Conservation (phyloP, 2,329 filamentous ascomycete genomes). For the Chrysoporthe austroafricana region DNA sequence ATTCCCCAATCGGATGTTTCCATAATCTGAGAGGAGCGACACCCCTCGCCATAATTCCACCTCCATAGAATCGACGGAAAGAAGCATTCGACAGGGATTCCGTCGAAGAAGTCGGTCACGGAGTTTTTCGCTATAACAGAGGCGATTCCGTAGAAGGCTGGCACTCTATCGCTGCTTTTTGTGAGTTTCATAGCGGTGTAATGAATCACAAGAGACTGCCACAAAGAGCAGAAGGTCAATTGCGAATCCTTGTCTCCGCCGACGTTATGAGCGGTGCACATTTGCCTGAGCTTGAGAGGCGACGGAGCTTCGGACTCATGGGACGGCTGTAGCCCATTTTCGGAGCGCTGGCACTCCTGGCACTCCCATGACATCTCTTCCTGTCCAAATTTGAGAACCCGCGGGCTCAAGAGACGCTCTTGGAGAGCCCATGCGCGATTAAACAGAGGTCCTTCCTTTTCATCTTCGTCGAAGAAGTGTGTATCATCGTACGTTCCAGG, state of each 20-base stretch:
- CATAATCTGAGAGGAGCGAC: neutral
- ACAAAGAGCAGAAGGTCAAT: neutral
- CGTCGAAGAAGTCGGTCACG: neutral
- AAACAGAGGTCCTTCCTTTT: neutral
- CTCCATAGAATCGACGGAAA: neutral
- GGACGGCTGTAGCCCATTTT: neutral
- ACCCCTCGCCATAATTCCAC: neutral
- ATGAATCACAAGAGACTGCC: neutral
- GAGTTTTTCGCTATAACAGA: neutral
- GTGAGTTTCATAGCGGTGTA: neutral
- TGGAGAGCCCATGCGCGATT: neutral
- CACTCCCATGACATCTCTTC: neutral
- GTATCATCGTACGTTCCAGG: neutral
- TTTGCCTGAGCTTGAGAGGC: neutral
- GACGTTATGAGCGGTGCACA: neutral
- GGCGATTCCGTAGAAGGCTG: neutral
- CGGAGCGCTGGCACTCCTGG: neutral
- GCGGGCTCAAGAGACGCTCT: constrained; percentile 1
- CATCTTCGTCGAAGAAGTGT: neutral
- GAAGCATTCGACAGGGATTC: neutral
- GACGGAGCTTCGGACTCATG: neutral
- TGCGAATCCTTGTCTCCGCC: neutral
- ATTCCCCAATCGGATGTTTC: neutral
- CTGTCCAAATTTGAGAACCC: neutral
- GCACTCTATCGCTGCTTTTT: neutral